Evolutionary conservation across 2,329 filamentous ascomycete species (phyloP).

Genomic region (Pyricularia sp.): DNA sequence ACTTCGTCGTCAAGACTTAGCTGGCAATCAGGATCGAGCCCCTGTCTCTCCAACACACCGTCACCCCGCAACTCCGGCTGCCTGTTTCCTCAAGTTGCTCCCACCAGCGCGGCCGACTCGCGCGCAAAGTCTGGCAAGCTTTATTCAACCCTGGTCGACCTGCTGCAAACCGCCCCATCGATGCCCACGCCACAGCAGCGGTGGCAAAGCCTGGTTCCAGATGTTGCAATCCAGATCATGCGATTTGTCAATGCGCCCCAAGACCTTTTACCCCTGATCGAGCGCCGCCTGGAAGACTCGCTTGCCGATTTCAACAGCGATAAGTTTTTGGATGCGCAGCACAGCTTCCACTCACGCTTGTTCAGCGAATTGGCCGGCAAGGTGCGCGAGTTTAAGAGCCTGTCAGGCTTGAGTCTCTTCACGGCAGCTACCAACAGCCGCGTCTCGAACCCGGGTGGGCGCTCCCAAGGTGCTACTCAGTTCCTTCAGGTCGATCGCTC

Average conservation of each 20-base stretch:
- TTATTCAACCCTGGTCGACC: constrained; percentile 38
- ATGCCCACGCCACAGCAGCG: constrained; percentile 23
- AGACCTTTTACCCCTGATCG: constrained; percentile 33
- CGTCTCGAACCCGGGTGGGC: constrained; percentile 12
- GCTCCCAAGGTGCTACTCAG: background rate
- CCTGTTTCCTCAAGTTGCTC: constrained; percentile 17
- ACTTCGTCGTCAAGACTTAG: constrained; percentile 39
- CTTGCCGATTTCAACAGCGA: constrained; percentile 29
- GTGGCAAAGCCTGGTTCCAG: constrained; percentile 39
- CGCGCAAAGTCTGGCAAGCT: constrained; percentile 32
- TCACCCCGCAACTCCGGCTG: constrained; percentile 36
- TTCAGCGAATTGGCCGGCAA: constrained; percentile 33
- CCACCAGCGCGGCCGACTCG: constrained; percentile 19
- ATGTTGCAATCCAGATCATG: constrained; percentile 45
- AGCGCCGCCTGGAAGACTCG: constrained; percentile 32
- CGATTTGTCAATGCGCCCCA: constrained; percentile 39
- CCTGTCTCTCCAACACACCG: constrained; percentile 32
- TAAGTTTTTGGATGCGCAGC: constrained; percentile 35
- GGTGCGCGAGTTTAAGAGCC: constrained; percentile 37
- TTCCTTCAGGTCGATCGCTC: background rate
- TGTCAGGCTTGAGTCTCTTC: constrained; percentile 41
- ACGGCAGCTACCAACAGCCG: constrained; percentile 41
- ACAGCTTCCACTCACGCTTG: constrained; percentile 34
- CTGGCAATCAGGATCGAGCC: constrained; percentile 24
- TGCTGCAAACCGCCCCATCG: constrained; percentile 37